These are phyloP conservation scores for Pterocarpus macrocarpus DNA, from an alignment of 306 rosid genomes.

Conservation along the genomic window DNA sequence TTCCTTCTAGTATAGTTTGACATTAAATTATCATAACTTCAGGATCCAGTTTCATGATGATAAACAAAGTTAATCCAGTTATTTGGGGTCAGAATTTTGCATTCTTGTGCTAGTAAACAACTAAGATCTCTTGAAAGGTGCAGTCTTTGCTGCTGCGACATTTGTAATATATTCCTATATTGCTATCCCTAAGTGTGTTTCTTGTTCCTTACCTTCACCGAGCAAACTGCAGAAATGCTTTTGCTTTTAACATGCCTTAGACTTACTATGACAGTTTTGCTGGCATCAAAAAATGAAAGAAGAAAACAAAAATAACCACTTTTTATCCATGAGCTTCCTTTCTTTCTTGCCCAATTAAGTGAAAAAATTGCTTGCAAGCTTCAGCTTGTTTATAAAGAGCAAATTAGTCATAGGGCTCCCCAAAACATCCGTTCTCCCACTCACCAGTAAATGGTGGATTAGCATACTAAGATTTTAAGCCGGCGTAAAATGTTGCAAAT, in stretches of 20 bases:
- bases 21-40: background rate
- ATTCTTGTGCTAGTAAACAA: background rate
- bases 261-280: background rate
- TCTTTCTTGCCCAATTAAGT: background rate
- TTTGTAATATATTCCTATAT: background rate
- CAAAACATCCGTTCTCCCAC: background rate
- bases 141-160: background rate
- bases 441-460: no score
- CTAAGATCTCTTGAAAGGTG: background rate
- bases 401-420: background rate
- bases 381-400: background rate
- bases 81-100: conserved; percentile 1
- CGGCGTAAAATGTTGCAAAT: no score
- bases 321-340: background rate
- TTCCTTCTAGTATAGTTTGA: background rate
- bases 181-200: background rate
- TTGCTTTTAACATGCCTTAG: conserved; percentile 1
- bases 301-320: background rate
- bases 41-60: background rate
- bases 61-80: background rate
- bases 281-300: background rate
- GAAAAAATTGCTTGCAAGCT: background rate
- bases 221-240: background rate
- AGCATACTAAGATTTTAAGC: no score
- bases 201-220: background rate